phyloP scores from a whole-genome alignment of 352 stramenopile genomes.

The Hyaloperonospora arabidopsidis region DNA sequence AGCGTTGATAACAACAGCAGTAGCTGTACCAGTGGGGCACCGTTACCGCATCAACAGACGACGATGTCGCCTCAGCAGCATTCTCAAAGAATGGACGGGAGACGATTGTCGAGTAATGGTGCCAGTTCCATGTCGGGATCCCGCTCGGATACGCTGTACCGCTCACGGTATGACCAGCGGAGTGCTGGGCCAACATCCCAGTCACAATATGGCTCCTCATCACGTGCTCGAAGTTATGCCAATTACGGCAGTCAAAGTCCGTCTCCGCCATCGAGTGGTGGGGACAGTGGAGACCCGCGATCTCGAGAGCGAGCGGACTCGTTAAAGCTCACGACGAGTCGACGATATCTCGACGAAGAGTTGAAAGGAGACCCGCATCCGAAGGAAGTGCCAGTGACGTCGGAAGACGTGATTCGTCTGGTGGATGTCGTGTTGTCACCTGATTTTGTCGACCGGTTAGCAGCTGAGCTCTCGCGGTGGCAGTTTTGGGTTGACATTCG shows the following conservation, averaged over 20 bases:
- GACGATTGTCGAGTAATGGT: slow-evolving; percentile 9
- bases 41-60: slow-evolving; percentile 4
- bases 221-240: slow-evolving; percentile 17
- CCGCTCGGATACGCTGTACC: slow-evolving; percentile 18
- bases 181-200: slow-evolving; percentile 3
- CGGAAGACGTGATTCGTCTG: slow-evolving; percentile 64
- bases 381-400: slow-evolving; percentile 59
- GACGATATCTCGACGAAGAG: slow-evolving; percentile 31
- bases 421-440: slow-evolving; percentile 68
- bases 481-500: slow-evolving; percentile 76
- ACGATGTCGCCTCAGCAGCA: slow-evolving; percentile 9
- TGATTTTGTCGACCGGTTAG: slow-evolving; percentile 61
- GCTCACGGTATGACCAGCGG: slow-evolving; percentile 23
- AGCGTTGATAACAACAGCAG: slow-evolving; percentile 2
- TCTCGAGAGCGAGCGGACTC: slow-evolving; percentile 7
- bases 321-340: slow-evolving; percentile 8
- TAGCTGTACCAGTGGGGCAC: background rate
- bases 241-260: slow-evolving; percentile 30
- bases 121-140: slow-evolving; percentile 9
- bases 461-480: slow-evolving; percentile 58
- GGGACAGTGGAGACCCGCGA: slow-evolving; percentile 18
- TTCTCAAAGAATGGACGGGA: slow-evolving; percentile 14
- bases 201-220: slow-evolving; percentile 19
- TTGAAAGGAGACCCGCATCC: slow-evolving; percentile 32
- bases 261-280: slow-evolving; percentile 28